Evolutionary conservation across 2,329 filamentous ascomycete genomes (phyloP).

Genomic region (Beauveria scarabaeidicola): DNA sequence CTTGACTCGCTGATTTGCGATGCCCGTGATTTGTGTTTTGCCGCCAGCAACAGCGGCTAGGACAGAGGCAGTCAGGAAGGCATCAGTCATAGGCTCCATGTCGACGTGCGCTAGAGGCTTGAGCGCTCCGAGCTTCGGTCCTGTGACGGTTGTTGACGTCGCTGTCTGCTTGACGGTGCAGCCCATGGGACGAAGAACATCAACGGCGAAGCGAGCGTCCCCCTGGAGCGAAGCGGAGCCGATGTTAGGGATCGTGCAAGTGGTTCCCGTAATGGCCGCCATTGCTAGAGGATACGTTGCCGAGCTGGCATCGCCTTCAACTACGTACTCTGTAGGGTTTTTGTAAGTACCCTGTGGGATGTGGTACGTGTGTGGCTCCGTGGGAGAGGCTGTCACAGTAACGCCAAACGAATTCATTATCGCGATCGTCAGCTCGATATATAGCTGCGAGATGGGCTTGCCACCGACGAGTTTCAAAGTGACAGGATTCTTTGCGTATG

Average conservation of each 20-base stretch:
- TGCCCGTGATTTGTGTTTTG: slow-evolving; percentile 80
- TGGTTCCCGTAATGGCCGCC: slow-evolving; percentile 91
- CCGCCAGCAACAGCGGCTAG: slow-evolving; percentile 81
- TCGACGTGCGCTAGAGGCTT: slow-evolving; percentile 75
- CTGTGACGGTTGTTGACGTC: slow-evolving; percentile 84
- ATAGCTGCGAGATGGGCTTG: slow-evolving; percentile 92
- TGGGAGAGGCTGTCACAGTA: slow-evolving; percentile 63
- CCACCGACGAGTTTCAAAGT: slow-evolving; percentile 87
- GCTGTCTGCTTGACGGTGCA: slow-evolving; percentile 80
- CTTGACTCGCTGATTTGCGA: slow-evolving; percentile 96
- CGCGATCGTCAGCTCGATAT: slow-evolving; percentile 97
- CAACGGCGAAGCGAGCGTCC: slow-evolving; percentile 86
- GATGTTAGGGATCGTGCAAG: slow-evolving; percentile 93
- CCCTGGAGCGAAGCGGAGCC: slow-evolving; percentile 87
- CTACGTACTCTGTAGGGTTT: slow-evolving; percentile 77
- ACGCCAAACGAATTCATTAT: slow-evolving; percentile 97
- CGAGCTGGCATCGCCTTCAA: slow-evolving; percentile 96
- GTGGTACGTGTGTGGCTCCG: slow-evolving; percentile 84
- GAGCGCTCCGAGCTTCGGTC: slow-evolving; percentile 66
- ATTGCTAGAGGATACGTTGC: slow-evolving; percentile 93
- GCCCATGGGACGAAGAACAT: slow-evolving; percentile 87
- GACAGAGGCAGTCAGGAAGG: slow-evolving; percentile 90
- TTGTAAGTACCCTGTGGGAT: slow-evolving; percentile 78
- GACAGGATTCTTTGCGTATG: slow-evolving; percentile 90
- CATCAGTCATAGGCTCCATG: slow-evolving; percentile 99